Conservation (phyloP, 179 eudicot species). For the Silene noctiflora region DNA sequence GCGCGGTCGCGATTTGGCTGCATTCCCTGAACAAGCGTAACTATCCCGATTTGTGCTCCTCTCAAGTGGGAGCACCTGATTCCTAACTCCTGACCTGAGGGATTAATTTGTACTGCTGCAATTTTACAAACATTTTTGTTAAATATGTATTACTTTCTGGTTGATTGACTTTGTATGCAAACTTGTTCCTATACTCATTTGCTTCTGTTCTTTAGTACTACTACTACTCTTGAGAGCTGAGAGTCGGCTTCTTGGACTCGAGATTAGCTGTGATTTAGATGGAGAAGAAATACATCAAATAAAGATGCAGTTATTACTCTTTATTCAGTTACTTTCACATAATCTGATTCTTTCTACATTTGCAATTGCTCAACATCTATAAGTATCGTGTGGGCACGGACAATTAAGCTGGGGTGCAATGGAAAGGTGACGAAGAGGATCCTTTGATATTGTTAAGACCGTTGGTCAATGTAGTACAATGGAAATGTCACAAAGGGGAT, state of each 20-base stretch:
- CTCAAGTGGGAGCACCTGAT: conserved; percentile 2
- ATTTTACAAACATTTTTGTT: neutral
- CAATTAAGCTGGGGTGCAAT: neutral
- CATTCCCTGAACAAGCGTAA: conserved; percentile 86
- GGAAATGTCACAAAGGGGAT: neutral
- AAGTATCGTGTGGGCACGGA: neutral
- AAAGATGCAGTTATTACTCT: neutral
- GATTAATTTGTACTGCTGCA: neutral
- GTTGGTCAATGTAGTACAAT: neutral
- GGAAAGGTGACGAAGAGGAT: neutral
- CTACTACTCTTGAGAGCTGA: too few species aligned
- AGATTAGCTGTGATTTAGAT: neutral
- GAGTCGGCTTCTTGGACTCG: neutral
- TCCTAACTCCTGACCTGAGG: neutral
- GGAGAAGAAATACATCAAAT: neutral
- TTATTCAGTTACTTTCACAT: too few species aligned
- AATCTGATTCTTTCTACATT: neutral
- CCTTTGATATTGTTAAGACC: too few species aligned
- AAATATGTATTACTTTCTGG: too few species aligned
- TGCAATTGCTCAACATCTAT: neutral
- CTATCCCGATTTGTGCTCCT: conserved; percentile 59
- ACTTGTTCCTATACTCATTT: neutral
- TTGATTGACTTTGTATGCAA: too few species aligned
- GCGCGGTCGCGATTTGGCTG: conserved; percentile 75
- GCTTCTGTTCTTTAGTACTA: neutral